These are phyloP conservation scores for Tremella fuciformis DNA, from an alignment of 768 basidiomycete genomes.

Conservation along the genomic window DNA sequence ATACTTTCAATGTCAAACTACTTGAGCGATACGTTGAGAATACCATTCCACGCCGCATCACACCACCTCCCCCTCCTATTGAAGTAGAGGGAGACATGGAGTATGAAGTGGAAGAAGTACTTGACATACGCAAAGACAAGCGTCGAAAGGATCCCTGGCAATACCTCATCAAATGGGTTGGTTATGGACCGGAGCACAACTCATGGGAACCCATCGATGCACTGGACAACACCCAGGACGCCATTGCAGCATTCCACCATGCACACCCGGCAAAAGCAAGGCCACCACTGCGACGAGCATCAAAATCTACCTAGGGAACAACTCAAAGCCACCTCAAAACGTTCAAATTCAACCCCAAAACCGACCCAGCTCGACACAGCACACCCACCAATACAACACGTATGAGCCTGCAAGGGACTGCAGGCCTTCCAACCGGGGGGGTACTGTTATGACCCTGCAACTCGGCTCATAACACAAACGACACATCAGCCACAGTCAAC, in stretches of 20 bases:
- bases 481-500: too few species aligned
- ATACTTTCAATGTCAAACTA: slow-evolving; percentile 22
- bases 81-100: slow-evolving; percentile 17
- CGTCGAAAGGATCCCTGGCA: not conserved
- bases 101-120: slow-evolving; percentile 10
- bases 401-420: too few species aligned
- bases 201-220: not conserved
- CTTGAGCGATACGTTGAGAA: slow-evolving; percentile 17
- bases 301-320: too few species aligned
- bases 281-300: too few species aligned
- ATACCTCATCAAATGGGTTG: not conserved
- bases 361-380: too few species aligned
- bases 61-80: slow-evolving; percentile 15
- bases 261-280: too few species aligned
- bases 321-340: too few species aligned
- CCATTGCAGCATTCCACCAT: not conserved
- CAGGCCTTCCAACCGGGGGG: too few species aligned
- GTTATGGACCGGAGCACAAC: not conserved
- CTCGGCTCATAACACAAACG: too few species aligned
- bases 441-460: too few species aligned
- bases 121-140: slow-evolving; percentile 1
- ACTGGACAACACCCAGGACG: not conserved
- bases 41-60: slow-evolving; percentile 16
- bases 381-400: too few species aligned
- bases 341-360: too few species aligned